phyloP scores from a whole-genome alignment of 1,284 basidiomycete species.

The Anthracocystis walkeri region DNA sequence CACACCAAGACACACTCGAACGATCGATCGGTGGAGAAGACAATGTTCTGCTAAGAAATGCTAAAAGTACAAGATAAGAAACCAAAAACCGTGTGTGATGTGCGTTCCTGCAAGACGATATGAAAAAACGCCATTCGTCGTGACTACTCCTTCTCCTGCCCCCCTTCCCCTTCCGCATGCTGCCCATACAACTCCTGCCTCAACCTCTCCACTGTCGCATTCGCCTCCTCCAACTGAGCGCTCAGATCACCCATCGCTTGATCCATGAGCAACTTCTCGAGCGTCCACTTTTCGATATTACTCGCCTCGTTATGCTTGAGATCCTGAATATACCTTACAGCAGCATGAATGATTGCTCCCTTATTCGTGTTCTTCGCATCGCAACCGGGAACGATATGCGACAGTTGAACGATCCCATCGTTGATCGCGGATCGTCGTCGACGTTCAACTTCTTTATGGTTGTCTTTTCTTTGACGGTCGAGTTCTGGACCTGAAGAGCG shows the following conservation, averaged over 20 bases:
- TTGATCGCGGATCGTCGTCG: constrained; percentile 93
- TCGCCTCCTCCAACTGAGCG: constrained; percentile 59
- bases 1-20: too few relatives aligned
- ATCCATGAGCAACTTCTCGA: constrained; percentile 90
- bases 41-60: background rate
- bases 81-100: background rate
- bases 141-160: background rate
- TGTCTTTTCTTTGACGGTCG: constrained; percentile 64
- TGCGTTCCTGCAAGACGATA: too few relatives aligned
- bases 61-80: constrained; percentile 6
- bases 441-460: constrained; percentile 90
- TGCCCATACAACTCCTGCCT: constrained; percentile 47
- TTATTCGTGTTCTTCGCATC: constrained; percentile 83
- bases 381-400: constrained; percentile 83
- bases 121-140: too few relatives aligned
- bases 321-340: constrained; percentile 87
- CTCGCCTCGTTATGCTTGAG: constrained; percentile 89
- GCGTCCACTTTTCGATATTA: constrained; percentile 89
- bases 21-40: background rate
- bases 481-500: constrained; percentile 52
- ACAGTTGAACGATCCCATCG: constrained; percentile 92
- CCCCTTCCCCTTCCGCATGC: background rate
- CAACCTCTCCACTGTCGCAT: constrained; percentile 57
- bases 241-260: constrained; percentile 73
- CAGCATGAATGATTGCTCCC: constrained; percentile 84